Conservation (phyloP, 441 rosid genomes). For the Euphorbia schlechtendalii region DNA sequence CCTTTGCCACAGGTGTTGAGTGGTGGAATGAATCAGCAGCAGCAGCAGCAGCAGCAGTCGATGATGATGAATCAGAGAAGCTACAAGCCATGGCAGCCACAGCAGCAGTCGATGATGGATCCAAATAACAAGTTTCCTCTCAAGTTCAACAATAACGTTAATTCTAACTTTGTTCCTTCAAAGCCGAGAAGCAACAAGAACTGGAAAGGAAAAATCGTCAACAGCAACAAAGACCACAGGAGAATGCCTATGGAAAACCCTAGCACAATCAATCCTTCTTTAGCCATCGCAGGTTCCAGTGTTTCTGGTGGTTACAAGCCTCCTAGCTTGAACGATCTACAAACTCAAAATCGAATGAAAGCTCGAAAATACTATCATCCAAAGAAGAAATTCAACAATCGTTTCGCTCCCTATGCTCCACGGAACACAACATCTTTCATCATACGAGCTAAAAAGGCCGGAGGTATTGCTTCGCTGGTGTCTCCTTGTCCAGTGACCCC, state of each 20-base stretch:
- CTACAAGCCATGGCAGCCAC: slow-evolving; percentile 45
- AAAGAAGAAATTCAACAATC: slow-evolving; percentile 48
- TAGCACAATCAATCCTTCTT: slow-evolving; percentile 20
- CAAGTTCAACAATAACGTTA: slow-evolving; percentile 22
- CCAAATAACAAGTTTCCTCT: slow-evolving; percentile 20
- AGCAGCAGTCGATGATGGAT: slow-evolving; percentile 25
- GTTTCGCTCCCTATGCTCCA: slow-evolving; percentile 88
- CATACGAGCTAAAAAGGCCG: slow-evolving; percentile 79
- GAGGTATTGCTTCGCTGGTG: slow-evolving; percentile 87
- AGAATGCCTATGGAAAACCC: slow-evolving; percentile 31
- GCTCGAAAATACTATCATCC: slow-evolving; percentile 70
- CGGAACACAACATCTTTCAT: slow-evolving; percentile 84
- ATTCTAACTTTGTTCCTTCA: slow-evolving; percentile 32
- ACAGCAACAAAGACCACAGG: slow-evolving; percentile 33
- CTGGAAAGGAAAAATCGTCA: slow-evolving; percentile 78
- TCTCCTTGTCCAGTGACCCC: slow-evolving; percentile 92
- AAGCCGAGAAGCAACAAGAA: slow-evolving; percentile 41
- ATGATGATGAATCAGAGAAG: slow-evolving; percentile 28
- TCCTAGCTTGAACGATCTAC: slow-evolving; percentile 71
- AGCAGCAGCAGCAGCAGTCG: slow-evolving; percentile 26
- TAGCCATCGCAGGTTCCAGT: slow-evolving; percentile 17
- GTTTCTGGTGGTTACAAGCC: slow-evolving; percentile 62
- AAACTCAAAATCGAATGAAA: slow-evolving; percentile 64
- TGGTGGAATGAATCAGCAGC: slow-evolving; percentile 17
- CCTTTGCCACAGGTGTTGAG: slow-evolving; percentile 32